phyloP scores from a whole-genome alignment of 192 early-diverging fungal species.

The Paraglomus brasilianum region DNA sequence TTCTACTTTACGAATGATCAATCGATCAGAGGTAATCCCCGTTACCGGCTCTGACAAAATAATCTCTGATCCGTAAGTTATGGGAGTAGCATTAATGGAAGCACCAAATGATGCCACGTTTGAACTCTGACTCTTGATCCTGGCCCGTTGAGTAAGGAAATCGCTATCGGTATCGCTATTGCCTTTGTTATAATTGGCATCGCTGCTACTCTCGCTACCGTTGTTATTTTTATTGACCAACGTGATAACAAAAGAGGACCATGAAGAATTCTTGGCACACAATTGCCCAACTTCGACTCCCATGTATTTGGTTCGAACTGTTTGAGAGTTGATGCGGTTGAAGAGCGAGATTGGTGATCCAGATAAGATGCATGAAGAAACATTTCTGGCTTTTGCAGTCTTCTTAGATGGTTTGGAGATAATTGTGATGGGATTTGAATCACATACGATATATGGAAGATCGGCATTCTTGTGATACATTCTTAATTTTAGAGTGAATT shows the following conservation, averaged over 20 bases:
- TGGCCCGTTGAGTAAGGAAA: constrained; percentile 24
- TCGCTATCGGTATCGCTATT: background rate
- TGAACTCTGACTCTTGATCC: constrained; percentile 26
- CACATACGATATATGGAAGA: constrained; percentile 59
- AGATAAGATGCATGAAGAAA: constrained; percentile 71
- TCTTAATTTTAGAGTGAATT: constrained; percentile 69
- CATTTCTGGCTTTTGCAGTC: constrained; percentile 79
- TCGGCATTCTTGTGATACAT: constrained; percentile 46
- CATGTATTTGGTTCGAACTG: constrained; percentile 84
- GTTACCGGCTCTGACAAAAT: constrained; percentile 64
- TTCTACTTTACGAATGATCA: constrained; percentile 80
- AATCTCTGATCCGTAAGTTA: constrained; percentile 74
- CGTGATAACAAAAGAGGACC: constrained; percentile 61
- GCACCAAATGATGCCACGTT: constrained; percentile 27
- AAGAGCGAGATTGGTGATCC: constrained; percentile 80
- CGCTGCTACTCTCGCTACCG: constrained; percentile 1
- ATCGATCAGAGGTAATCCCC: constrained; percentile 61
- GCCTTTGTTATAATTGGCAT: constrained; percentile 34
- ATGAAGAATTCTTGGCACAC: constrained; percentile 60
- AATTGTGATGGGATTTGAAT: constrained; percentile 74
- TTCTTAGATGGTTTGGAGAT: constrained; percentile 95
- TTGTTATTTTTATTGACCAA: constrained; percentile 34
- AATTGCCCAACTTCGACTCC: constrained; percentile 56
- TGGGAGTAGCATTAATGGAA: constrained; percentile 40
- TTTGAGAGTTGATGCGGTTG: constrained; percentile 91